Base-by-base conservation (phyloP, 352 stramenopile species). In the Pythium dissimile region DNA sequence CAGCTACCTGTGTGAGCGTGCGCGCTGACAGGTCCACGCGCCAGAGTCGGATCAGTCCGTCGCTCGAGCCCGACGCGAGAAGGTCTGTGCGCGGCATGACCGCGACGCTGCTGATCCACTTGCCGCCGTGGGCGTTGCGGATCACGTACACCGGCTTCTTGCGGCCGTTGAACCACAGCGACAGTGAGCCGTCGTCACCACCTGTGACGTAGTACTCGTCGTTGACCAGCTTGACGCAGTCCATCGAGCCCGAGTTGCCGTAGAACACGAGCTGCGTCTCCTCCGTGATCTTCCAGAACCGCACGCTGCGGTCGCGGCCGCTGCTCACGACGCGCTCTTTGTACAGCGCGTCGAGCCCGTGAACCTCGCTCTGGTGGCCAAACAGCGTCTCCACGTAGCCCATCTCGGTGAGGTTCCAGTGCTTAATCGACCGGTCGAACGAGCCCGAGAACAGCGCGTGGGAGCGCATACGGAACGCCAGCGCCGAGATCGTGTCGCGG, bases 381-480 rank as follows among this genome's bases (percentile, higher is more conserved):
- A 97, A 98, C 18, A 98, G 75, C 45, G 94, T 98, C 73, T 98
- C 94, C 21, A 98, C 79, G 68, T 98, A 98, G 23, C 84, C 89
- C 89, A 97, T 98, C 60, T 98, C 91, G 4, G 84, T 96, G 39
- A 98, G 75, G 77, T 97, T 97, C 94, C 93, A 98, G 68, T 97
- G 86, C 71, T 98, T 97, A 51, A 97, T 88, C 24, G 80, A 95
- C 38, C 92, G 85, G 58, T 98, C 93, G 21, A 96, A 62, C 52
- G 92, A 98, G 9, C 87, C 89, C 0, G 88, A 97, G 70, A 97
- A 98, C 39, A 98, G 72, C 59, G 80, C 87, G 56, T 96, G 78
- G 28, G 89, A 95, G 21, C 88, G 84, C 66, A 90, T 64, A 23
- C 89, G 85, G 67, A 98, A 98, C 8, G 73, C 70, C 13, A 98